Evolutionary conservation across 2,329 filamentous ascomycete species (phyloP).

Genomic region (Leptosphaerulina australis): DNA sequence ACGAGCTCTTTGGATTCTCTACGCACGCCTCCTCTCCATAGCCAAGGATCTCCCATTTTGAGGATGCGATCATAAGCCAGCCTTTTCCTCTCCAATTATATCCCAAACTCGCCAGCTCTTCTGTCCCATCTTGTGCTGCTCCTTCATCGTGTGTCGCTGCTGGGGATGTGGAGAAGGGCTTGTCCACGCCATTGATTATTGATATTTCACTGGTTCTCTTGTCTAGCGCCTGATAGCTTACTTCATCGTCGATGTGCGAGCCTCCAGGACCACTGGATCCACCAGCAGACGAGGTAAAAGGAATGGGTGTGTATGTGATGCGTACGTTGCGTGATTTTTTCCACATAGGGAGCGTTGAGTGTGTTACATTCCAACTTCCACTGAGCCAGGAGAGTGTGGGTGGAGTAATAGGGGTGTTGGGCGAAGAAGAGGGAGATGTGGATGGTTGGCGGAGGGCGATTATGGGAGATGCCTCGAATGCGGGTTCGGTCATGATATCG

Average conservation of each 20-base stretch:
- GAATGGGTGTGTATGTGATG: constrained; percentile 70
- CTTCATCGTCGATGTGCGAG: constrained; percentile 68
- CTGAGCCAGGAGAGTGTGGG: constrained; percentile 48
- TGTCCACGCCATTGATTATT: constrained; percentile 70
- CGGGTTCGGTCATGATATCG: too few relatives aligned
- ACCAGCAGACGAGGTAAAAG: constrained; percentile 14
- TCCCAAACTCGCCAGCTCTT: constrained; percentile 48
- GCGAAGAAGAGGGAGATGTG: constrained; percentile 23
- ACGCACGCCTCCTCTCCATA: constrained; percentile 65
- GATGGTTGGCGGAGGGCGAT: constrained; percentile 41
- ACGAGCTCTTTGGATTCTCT: too few relatives aligned
- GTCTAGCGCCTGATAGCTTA: constrained; percentile 68
- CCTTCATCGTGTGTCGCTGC: background rate
- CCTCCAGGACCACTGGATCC: constrained; percentile 18
- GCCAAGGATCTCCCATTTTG: constrained; percentile 81
- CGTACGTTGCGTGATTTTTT: constrained; percentile 76
- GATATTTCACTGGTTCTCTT: constrained; percentile 59
- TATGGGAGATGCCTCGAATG: constrained; percentile 8
- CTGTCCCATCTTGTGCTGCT: constrained; percentile 15
- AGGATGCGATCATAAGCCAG: constrained; percentile 71
- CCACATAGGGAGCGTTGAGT: constrained; percentile 68
- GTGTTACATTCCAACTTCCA: constrained; percentile 48
- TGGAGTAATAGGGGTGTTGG: constrained; percentile 25
- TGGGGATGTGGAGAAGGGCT: constrained; percentile 45
- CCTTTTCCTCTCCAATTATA: constrained; percentile 77